Conservation (phyloP, 179 eudicot genomes). For the Beta corolliflora region DNA sequence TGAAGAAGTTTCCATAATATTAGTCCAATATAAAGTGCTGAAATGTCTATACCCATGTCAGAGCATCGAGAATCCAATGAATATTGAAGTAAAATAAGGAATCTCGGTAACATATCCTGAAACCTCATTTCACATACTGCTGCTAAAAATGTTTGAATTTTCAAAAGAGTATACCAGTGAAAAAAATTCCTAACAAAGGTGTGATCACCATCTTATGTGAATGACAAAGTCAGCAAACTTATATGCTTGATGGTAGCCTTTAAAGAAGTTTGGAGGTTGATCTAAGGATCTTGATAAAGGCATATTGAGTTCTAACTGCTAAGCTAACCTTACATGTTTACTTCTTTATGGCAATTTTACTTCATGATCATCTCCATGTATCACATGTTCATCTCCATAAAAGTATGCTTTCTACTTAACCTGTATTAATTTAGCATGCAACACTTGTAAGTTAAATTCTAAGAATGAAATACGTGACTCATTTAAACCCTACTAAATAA, state of each 20-base stretch:
- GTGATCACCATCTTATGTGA: constrained; percentile 2
- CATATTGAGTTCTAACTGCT: constrained; percentile 16
- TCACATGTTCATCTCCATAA: constrained; percentile 13
- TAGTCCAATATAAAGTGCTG: no score
- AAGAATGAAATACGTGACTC: neutral
- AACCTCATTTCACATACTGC: constrained; percentile 11
- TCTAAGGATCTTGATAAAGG: neutral
- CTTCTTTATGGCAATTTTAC: constrained; percentile 4
- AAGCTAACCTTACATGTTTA: constrained; percentile 4
- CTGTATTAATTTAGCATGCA: neutral
- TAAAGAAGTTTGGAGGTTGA: neutral
- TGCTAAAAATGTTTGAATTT: neutral
- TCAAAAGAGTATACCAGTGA: neutral
- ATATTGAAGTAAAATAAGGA: no score
- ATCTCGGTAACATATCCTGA: no score
- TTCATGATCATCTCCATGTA: neutral
- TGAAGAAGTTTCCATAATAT: no score
- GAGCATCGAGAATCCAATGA: no score
- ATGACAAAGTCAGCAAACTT: neutral
- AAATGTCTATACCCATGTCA: no score
- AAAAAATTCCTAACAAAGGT: neutral
- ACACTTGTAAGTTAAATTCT: neutral
- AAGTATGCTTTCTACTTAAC: neutral
- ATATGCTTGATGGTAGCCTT: constrained; percentile 2
- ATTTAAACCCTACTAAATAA: neutral